Base-by-base conservation (phyloP, 257 asterid genomes). In the Solanum chilense region DNA sequence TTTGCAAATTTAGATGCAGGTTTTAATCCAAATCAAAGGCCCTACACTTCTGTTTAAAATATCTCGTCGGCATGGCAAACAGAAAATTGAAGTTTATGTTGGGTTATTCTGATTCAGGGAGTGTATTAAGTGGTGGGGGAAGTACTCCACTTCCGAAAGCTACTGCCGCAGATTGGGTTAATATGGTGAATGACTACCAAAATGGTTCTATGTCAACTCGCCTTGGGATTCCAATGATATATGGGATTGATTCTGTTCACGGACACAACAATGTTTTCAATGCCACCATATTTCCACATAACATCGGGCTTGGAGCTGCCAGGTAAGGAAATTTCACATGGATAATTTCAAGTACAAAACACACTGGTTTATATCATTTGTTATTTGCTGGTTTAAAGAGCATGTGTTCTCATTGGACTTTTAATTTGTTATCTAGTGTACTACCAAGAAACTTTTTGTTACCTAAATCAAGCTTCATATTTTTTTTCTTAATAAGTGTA, bases 211-310 rank as follows among this genome's bases (percentile, higher is more conserved):
- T 95, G 88, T 92, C 97, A 42, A 93, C 98, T 39, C 97, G 96
- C 84, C 95, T 95, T 8, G 96, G 95, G 73, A 95, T 95, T 74
- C 98, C 98, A 13, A 94, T 95, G 98, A 92, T 95, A 77, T 95
- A 94, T 88, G 98, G 98, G 84, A 95, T 94, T 49, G 98, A 95
- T 90, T 97, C 98, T 71, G 94, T 95, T 86, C 98, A 95, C 69
- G 98, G 98, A 68, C 93, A 95, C 94, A 95, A 95, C 90, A 95
- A 90, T 76, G 95, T 93, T 86, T 89, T 90, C 64, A 95, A 94
- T 74, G 98, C 98, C 87, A 95, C 98, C 88, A 94, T 95, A 88
- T 95, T 94, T 90, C 98, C 98, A 14, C 98, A 96, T 90, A 94
- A 96, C 78, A 29, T 96, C 87, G 99, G 98, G 77, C 98, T 96